Evolutionary conservation across 1,284 basidiomycete species (phyloP).

Genomic region (Rhodotorula sp.): DNA sequence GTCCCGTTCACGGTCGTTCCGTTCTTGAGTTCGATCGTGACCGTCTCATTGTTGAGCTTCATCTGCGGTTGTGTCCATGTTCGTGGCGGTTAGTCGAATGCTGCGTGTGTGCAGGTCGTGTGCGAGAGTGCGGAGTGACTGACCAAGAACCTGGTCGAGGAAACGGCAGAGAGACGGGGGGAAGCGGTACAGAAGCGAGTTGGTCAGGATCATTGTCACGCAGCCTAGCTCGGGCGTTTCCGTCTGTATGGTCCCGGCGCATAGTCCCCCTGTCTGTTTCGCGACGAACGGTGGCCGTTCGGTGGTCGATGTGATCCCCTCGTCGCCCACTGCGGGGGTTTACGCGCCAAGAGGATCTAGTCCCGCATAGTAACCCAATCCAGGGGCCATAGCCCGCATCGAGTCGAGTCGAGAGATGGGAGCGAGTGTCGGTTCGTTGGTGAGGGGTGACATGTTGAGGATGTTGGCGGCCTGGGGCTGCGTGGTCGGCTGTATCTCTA

Average conservation of each 20-base stretch:
- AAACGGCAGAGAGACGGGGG: no score
- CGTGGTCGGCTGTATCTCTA: no score
- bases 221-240: no score
- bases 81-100: not conserved
- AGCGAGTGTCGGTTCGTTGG: not conserved
- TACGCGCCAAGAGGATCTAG: no score
- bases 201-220: not conserved
- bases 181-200: no score
- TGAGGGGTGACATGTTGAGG: no score
- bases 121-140: not conserved
- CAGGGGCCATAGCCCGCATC: no score
- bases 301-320: no score
- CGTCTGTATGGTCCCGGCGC: no score
- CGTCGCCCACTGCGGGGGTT: no score
- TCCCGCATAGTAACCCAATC: no score
- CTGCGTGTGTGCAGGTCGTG: not conserved
- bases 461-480: not conserved
- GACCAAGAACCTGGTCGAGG: slow-evolving; percentile 35
- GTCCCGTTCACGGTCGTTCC: slow-evolving; percentile 94
- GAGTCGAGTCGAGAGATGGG: not conserved
- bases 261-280: not conserved
- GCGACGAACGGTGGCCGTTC: no score
- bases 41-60: slow-evolving; percentile 99
- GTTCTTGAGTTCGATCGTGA: slow-evolving; percentile 97
- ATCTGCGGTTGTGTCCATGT: slow-evolving; percentile 57